Percentiles rank a stretch among this genome's conserved stretches.
Evolutionary conservation across 176 grass and related monocot species (phyloP).

Genomic region (Rhynchospora tenuis): DNA sequence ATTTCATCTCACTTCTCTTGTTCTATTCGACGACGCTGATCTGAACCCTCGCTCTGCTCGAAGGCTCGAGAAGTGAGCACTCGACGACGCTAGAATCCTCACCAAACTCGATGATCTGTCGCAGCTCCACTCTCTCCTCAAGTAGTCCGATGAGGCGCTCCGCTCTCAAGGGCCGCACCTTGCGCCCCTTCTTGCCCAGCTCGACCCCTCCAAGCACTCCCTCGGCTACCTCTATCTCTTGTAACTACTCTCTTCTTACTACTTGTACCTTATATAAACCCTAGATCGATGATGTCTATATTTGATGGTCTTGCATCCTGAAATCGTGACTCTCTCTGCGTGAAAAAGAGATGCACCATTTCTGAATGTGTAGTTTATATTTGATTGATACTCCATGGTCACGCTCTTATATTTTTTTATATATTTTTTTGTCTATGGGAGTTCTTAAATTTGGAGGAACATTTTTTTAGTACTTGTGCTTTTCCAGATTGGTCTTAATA

Average conservation of each 20-base stretch:
- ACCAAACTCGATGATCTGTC: conserved; percentile 54
- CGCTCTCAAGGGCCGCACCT: conserved; percentile 47
- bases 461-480: neutral
- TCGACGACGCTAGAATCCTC: too few species aligned
- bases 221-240: conserved; percentile 93
- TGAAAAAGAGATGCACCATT: neutral
- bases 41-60: too few species aligned
- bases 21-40: too few species aligned
- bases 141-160: conserved; percentile 69
- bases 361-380: neutral
- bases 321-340: neutral
- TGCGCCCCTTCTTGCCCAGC: conserved; percentile 46
- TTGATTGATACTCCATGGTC: too few species aligned
- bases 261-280: neutral
- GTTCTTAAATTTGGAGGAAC: neutral
- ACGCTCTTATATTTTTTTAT: neutral
- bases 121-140: conserved; percentile 68
- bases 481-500: too few species aligned
- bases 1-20: too few species aligned
- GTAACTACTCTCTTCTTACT: conserved; percentile 15
- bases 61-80: too few species aligned
- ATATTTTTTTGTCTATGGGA: neutral
- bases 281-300: neutral
- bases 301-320: neutral
- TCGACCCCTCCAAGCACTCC: conserved; percentile 60